Evolutionary conservation across 352 stramenopile genomes (phyloP).

Genomic region (Phytophthora pistaciae): DNA sequence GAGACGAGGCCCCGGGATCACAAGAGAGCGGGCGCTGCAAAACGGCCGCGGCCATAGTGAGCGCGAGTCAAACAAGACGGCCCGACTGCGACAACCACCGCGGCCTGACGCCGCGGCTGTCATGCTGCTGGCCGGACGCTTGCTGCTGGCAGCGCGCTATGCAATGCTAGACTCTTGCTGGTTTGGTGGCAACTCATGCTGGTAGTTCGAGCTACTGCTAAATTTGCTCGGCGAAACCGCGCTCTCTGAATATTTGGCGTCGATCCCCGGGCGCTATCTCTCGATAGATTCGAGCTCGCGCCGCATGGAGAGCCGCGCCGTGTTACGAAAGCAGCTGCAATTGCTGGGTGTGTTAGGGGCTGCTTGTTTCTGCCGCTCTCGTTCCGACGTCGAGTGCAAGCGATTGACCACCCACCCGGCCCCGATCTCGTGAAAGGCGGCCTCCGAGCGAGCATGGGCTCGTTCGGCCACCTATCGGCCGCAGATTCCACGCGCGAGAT

Average conservation of each 20-base stretch:
- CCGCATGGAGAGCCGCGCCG: not conserved
- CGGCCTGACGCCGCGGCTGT: not conserved
- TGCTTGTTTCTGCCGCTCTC: constrained; percentile 34
- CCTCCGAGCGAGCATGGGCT: constrained; percentile 9
- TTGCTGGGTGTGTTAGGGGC: constrained; percentile 21
- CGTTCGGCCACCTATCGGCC: not conserved
- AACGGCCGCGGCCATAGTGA: constrained; percentile 5
- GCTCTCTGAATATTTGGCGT: constrained; percentile 25
- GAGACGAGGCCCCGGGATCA: not conserved
- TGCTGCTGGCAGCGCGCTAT: not conserved
- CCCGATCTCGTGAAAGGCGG: constrained; percentile 5
- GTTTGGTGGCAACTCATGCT: no score
- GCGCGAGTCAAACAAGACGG: not conserved
- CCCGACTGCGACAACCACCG: not conserved
- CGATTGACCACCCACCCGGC: not conserved
- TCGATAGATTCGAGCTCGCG: not conserved
- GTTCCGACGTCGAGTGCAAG: constrained; percentile 23
- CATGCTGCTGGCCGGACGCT: not conserved
- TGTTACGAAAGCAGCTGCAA: constrained; percentile 32
- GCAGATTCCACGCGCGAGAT: constrained; percentile 15
- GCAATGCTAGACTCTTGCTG: not conserved
- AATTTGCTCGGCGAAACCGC: not conserved
- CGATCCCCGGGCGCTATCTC: constrained; percentile 12
- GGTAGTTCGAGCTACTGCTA: not conserved
- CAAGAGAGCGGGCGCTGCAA: not conserved